Percentiles rank a stretch among this genome's conserved stretches.
These are phyloP conservation scores for Pseudomonodictys pantanalensis DNA, from an alignment of 495 filamentous ascomycete species.

Conservation along the genomic window DNA sequence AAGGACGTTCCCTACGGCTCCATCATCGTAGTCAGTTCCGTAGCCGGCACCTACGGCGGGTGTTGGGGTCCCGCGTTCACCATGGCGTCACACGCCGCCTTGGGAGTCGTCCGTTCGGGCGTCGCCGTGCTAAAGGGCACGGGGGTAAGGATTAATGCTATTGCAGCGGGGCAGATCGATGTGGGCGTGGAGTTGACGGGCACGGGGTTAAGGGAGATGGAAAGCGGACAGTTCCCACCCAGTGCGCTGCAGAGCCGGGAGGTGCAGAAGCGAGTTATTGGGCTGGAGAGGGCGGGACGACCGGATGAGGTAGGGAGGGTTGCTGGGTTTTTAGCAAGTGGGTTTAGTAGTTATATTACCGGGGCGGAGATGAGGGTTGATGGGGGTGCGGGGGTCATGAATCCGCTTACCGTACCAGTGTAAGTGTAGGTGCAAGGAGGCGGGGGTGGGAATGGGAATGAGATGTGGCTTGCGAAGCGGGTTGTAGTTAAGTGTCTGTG, in stretches of 20 bases:
- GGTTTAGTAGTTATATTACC: constrained; percentile 57
- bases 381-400: constrained; percentile 49
- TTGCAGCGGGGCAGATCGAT: constrained; percentile 58
- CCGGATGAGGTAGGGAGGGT: constrained; percentile 58
- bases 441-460: too few species aligned
- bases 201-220: constrained; percentile 50
- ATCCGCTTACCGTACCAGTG: constrained; percentile 40
- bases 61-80: constrained; percentile 60
- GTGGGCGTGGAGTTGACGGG: constrained; percentile 54
- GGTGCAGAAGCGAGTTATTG: constrained; percentile 46
- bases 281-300: constrained; percentile 49
- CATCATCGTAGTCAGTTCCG: constrained; percentile 56
- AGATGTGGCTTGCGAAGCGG: too few species aligned
- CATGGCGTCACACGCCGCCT: constrained; percentile 56
- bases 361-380: constrained; percentile 57
- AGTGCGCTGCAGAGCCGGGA: constrained; percentile 51
- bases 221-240: constrained; percentile 51
- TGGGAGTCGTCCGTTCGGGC: constrained; percentile 57
- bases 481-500: too few species aligned
- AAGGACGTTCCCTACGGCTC: constrained; percentile 57
- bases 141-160: constrained; percentile 59
- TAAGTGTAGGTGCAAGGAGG: constrained; percentile 1
- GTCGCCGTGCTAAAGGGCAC: constrained; percentile 56
- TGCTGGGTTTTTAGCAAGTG: constrained; percentile 56
- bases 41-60: constrained; percentile 55